phyloP scores from a whole-genome alignment of 2,329 filamentous ascomycete genomes.

The Neoarthrinium moseri region DNA sequence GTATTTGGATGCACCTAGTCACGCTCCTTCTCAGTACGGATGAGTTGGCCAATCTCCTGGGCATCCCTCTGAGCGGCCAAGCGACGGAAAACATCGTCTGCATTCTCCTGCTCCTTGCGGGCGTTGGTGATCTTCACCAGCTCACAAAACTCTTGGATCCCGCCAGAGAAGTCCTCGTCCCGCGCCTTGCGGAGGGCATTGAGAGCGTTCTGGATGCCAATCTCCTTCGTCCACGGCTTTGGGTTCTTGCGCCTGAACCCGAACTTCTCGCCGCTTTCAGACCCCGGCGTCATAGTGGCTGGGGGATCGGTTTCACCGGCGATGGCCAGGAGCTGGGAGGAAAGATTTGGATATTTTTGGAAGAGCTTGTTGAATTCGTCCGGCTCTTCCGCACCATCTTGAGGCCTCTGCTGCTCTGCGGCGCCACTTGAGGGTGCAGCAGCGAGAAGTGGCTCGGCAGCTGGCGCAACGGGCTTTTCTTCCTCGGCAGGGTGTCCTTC shows the following conservation, averaged over 20 bases:
- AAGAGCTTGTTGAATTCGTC: slow-evolving; percentile 17
- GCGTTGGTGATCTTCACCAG: slow-evolving; percentile 47
- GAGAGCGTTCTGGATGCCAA: slow-evolving; percentile 56
- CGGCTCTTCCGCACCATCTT: neutral
- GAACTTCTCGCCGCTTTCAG: slow-evolving; percentile 2
- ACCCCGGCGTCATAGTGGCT: neutral
- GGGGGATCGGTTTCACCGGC: slow-evolving; percentile 29
- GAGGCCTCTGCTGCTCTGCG: neutral
- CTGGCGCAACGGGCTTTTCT: neutral
- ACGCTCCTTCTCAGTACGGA: slow-evolving; percentile 41
- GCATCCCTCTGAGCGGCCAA: slow-evolving; percentile 47
- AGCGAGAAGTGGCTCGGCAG: neutral
- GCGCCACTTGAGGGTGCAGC: neutral
- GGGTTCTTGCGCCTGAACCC: slow-evolving; percentile 31
- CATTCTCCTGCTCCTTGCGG: slow-evolving; percentile 29
- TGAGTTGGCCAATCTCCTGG: slow-evolving; percentile 46
- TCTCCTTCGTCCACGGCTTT: slow-evolving; percentile 55
- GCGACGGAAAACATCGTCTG: slow-evolving; percentile 38
- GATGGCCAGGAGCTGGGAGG: slow-evolving; percentile 24
- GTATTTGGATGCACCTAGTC: too few relatives aligned
- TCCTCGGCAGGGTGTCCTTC: slow-evolving; percentile 38
- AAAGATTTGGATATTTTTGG: slow-evolving; percentile 26
- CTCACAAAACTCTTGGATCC: slow-evolving; percentile 59
- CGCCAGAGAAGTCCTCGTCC: slow-evolving; percentile 55
- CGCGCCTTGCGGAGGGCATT: slow-evolving; percentile 51